Evolutionary conservation across 1,284 basidiomycete species (phyloP).

Genomic region (Hymenochaete sp.): DNA sequence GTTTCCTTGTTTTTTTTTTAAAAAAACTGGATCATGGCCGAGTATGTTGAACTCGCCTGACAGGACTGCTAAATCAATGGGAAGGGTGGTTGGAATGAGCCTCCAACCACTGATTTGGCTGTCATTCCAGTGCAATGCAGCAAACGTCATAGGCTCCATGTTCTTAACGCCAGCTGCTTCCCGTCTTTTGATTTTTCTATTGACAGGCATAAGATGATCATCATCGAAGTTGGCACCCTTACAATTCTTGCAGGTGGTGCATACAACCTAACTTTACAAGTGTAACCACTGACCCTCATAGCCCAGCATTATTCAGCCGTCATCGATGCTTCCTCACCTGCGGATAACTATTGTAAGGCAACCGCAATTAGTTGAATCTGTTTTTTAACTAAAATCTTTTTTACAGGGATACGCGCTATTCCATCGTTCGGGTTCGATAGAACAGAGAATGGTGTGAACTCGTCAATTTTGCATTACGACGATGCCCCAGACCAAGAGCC

Average conservation of each 20-base stretch:
- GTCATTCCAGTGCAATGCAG: conserved; percentile 28
- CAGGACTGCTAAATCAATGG: conserved; percentile 29
- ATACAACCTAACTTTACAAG: background rate
- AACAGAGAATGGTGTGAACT: conserved; percentile 27
- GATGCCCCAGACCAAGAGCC: conserved; percentile 16
- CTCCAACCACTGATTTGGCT: conserved; percentile 23
- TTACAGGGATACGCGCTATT: conserved; percentile 27
- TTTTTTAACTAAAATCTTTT: background rate
- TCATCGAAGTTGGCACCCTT: conserved; percentile 42
- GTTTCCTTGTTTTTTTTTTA: conserved; percentile 9
- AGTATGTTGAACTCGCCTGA: conserved; percentile 23
- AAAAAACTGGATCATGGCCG: background rate
- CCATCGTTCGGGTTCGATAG: conserved; percentile 20
- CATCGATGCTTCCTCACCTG: conserved; percentile 29
- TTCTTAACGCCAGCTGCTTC: conserved; percentile 33
- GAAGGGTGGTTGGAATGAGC: conserved; percentile 21
- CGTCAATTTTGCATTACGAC: conserved; percentile 33
- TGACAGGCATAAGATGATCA: conserved; percentile 37
- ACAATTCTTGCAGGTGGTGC: conserved; percentile 23
- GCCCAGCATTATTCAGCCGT: conserved; percentile 32
- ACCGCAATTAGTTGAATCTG: no score
- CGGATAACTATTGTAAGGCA: conserved; percentile 33
- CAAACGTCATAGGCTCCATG: conserved; percentile 30
- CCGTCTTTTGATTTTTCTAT: conserved; percentile 26
- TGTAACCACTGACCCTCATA: no score